These are phyloP conservation scores for Ceratocystiopsis brevicomis DNA, from an alignment of 2,329 filamentous ascomycete genomes.

Conservation along the genomic window DNA sequence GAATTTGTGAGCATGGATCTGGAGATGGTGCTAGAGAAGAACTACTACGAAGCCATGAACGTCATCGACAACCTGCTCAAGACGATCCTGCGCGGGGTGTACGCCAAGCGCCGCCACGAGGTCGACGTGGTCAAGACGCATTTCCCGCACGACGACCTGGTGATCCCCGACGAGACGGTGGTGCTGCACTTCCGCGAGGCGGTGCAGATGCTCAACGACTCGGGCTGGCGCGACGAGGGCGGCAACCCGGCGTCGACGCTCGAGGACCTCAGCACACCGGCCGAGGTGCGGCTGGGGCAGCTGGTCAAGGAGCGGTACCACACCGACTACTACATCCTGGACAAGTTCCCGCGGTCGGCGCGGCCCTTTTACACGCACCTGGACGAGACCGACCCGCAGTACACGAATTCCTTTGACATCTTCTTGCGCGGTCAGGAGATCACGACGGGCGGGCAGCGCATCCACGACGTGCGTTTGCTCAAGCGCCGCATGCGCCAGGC, in stretches of 20 bases:
- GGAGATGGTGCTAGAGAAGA: slow-evolving; percentile 76
- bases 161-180: slow-evolving; percentile 73
- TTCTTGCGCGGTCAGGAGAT: slow-evolving; percentile 90
- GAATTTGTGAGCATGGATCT: slow-evolving; percentile 88
- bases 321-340: slow-evolving; percentile 84
- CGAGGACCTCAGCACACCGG: slow-evolving; percentile 68
- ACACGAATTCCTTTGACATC: slow-evolving; percentile 88
- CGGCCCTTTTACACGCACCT: slow-evolving; percentile 86
- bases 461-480: slow-evolving; percentile 61
- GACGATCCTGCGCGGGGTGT: slow-evolving; percentile 47
- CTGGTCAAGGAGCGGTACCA: slow-evolving; percentile 71
- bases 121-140: slow-evolving; percentile 64
- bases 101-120: slow-evolving; percentile 29
- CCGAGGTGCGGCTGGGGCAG: slow-evolving; percentile 71
- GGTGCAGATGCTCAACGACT: slow-evolving; percentile 61
- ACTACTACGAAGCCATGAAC: slow-evolving; percentile 74
- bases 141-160: slow-evolving; percentile 71
- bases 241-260: slow-evolving; percentile 50
- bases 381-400: slow-evolving; percentile 49
- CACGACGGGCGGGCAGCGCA: slow-evolving; percentile 80
- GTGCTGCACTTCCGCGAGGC: slow-evolving; percentile 65
- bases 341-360: slow-evolving; percentile 74
- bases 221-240: slow-evolving; percentile 59
- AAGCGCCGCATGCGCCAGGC: slow-evolving; percentile 55
- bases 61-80: slow-evolving; percentile 62